Evolutionary conservation across 2,329 filamentous ascomycete species (phyloP), one percentile per base, ranked within the genome.

Genomic region (Elsinoe perseae): DNA sequence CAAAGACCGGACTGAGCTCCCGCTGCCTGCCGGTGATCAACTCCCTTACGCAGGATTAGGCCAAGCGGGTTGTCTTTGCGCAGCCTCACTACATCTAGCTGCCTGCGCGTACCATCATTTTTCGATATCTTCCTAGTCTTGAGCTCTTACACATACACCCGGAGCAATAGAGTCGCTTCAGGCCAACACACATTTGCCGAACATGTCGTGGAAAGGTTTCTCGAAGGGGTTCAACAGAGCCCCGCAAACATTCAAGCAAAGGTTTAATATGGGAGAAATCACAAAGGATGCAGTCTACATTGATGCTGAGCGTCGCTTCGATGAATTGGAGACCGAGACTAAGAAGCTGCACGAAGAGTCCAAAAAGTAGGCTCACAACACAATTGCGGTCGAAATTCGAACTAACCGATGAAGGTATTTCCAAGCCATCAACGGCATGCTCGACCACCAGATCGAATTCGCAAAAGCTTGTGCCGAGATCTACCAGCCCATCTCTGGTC

Each of bases 271-370:
- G 64, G 93, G 93, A 70, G 93, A 97, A 65, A 82, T 92, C 70
- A 95, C 90, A 64, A 95, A 97, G 70, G 93, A 98, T 76, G 79
- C 89, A 48, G 86, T 98, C 67, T 98, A 96, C 72, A 84, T 88
- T 61, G 93, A 98, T 72, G 89, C 93, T 61, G 93, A 98, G 71
- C 84, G 91, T 60, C 85, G 93, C 50, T 98, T 97, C 70, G 80
- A 89, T 62, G 93, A 98, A 75, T 81, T 98, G 61, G 93, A 98
- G 74, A 86, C 78, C 68, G 91, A 98, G 76, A 97, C 93, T 32
- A 97, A 96, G 79, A 92, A 87, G 72, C 84, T 96, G 27, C 92
- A 97, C 74, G 89, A 95, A 76, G 92, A 97, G 73, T 95, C 89
- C 57, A 87, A 91, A 72, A 96, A 95, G 75, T 78, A 69, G 25